A percentile compares a stretch with the other conserved stretches of the same genome.
Conservation (phyloP, 345 rosid genomes). For the Chamaenerion angustifolium region DNA sequence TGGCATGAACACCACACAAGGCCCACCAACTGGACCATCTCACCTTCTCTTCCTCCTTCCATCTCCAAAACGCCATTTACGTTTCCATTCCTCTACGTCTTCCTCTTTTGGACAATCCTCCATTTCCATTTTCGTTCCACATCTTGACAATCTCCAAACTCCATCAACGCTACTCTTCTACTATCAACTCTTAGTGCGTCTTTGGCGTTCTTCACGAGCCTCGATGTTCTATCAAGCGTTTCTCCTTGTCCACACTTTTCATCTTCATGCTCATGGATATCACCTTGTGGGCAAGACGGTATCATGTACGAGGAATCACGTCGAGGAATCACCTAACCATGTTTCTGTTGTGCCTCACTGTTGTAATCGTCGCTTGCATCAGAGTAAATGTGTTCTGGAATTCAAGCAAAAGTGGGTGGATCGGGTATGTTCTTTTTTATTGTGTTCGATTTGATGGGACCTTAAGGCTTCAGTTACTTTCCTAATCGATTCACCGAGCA, state of each 20-base stretch:
- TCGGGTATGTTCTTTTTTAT: slow-evolving; percentile 32
- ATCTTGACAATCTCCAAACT: slow-evolving; percentile 83
- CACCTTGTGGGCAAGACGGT: slow-evolving; percentile 72
- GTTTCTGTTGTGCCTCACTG: slow-evolving; percentile 29
- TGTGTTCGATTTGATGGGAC: slow-evolving; percentile 55
- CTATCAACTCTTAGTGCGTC: slow-evolving; percentile 44
- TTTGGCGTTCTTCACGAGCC: slow-evolving; percentile 64
- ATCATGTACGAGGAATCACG: slow-evolving; percentile 48
- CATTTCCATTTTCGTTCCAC: too few relatives aligned
- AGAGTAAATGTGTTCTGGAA: slow-evolving; percentile 47
- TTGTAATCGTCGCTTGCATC: slow-evolving; percentile 45
- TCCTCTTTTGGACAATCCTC: too few relatives aligned
- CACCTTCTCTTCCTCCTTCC: too few relatives aligned
- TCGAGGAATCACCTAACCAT: slow-evolving; percentile 28
- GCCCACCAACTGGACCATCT: too few relatives aligned
- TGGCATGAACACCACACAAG: too few relatives aligned
- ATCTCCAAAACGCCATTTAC: too few relatives aligned
- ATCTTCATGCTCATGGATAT: slow-evolving; percentile 79
- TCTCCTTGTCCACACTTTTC: slow-evolving; percentile 63
- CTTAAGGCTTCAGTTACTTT: slow-evolving; percentile 42
- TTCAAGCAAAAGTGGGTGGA: slow-evolving; percentile 31
- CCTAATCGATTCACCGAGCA: too few relatives aligned
- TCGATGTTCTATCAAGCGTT: slow-evolving; percentile 68
- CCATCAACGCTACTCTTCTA: slow-evolving; percentile 67
- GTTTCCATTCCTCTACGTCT: too few relatives aligned